Evolutionary conservation across 331 rosid genomes (phyloP), one percentile per base, ranked within the genome.

Genomic region (Ulmus americana): DNA sequence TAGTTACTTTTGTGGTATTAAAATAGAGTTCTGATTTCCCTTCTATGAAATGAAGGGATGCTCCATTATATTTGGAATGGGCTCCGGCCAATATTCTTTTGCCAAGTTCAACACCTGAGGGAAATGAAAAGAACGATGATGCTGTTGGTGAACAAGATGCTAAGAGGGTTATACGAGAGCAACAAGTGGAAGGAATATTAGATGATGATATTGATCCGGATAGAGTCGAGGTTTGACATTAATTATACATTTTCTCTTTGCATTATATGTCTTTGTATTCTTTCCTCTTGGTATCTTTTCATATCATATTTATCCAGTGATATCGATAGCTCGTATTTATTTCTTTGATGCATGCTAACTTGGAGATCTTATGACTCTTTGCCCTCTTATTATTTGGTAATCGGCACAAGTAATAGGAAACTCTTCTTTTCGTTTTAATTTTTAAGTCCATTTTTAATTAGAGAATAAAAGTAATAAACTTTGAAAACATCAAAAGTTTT

Each of bases 51-150:
- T 50, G 63, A 57, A 94, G 98, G 86, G 97, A 85, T 83, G 86
- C 82, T 52, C 98, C 98, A 5, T 74, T 89, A 55, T 92, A 89
- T 78, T 77, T 92, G 86, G 97, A 92, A 73, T 87, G 97, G 95
- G 95, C 98, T 63, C 98, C 98, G 60, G 81, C 76, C 46, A 68
- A 83, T 80, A 47, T 92, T 77, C 96, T 92, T 57, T 59, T 53
- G 71, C 83, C 60, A 72, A 76, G 71, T 76, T 58, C 82, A 70
- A 76, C 63, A 54, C 57, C 83, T 48, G 77, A 72, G 50, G 72
- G 56, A 61, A 62, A 69, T 62, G 94, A 79, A 64, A 71, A 67
- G 70, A 70, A 61, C 39, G 58, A 38, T 59, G 73, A 69, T 60
- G 59, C 84, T 54, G 60, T 80, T 68, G 88, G 83, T 75, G 92